Percentiles rank a stretch among this genome's conserved stretches.
Evolutionary conservation across 2,329 filamentous ascomycete genomes (phyloP).

Genomic region (Calonectria pauciramosa): DNA sequence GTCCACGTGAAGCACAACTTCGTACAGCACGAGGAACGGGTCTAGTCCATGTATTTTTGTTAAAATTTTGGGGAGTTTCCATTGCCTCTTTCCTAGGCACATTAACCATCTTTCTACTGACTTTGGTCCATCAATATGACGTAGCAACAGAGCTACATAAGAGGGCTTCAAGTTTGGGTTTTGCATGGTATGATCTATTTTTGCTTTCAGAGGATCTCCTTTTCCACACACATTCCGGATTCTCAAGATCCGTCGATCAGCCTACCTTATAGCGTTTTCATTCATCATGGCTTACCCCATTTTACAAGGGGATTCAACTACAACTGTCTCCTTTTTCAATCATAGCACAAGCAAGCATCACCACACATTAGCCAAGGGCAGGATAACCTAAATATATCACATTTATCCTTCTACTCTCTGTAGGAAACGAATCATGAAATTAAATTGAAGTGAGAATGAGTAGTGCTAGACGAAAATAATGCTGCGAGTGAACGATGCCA

Average conservation of each 20-base stretch:
- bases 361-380: not conserved
- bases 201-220: not conserved
- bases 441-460: not conserved
- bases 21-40: constrained; percentile 49
- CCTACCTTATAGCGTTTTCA: not conserved
- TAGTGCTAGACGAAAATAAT: not conserved
- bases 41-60: constrained; percentile 32
- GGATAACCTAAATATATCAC: not conserved
- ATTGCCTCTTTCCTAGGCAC: not conserved
- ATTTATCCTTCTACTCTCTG: not conserved
- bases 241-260: too few species aligned
- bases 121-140: too few species aligned
- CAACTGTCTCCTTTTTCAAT: not conserved
- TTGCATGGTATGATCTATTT: not conserved
- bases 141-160: not conserved
- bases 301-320: not conserved
- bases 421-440: not conserved
- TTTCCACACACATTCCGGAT: not conserved
- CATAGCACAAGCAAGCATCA: too few species aligned
- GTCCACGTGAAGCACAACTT: constrained; percentile 50
- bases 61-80: too few species aligned
- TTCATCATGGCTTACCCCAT: not conserved
- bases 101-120: not conserved
- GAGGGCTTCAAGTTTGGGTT: too few species aligned
- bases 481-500: not conserved